Conservation (phyloP, 345 rosid genomes). For the Microthlaspi erraticum region DNA sequence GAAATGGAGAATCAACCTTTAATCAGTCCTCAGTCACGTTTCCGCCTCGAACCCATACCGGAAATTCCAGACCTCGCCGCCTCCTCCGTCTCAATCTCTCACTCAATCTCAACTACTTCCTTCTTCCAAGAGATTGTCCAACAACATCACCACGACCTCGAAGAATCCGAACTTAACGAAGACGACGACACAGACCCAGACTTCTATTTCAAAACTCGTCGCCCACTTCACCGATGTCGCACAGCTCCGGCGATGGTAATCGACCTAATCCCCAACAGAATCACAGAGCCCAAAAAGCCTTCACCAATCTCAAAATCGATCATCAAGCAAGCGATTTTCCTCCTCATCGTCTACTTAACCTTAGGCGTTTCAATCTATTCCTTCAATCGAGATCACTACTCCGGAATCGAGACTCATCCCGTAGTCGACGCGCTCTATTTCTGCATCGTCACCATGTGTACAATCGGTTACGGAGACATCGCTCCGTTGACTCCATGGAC, state of each 20-base stretch:
- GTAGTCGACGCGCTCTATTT: slow-evolving; percentile 79
- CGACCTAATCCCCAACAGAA: slow-evolving; percentile 47
- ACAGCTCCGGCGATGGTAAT: slow-evolving; percentile 91
- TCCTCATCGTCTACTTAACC: slow-evolving; percentile 59
- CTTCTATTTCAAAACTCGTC: slow-evolving; percentile 17
- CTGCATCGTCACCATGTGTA: slow-evolving; percentile 85
- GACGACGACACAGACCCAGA: slow-evolving; percentile 12
- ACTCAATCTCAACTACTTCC: slow-evolving; percentile 51
- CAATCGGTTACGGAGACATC: slow-evolving; percentile 85
- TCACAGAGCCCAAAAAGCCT: slow-evolving; percentile 44
- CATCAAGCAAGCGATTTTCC: slow-evolving; percentile 59
- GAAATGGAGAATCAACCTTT: slow-evolving; percentile 61
- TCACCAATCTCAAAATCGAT: slow-evolving; percentile 55
- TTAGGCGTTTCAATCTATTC: slow-evolving; percentile 69
- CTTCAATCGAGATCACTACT: slow-evolving; percentile 62
- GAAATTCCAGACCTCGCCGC: slow-evolving; percentile 27
- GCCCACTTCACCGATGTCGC: slow-evolving; percentile 67
- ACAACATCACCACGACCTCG: slow-evolving; percentile 26
- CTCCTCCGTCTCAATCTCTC: slow-evolving; percentile 42
- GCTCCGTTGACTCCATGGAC: slow-evolving; percentile 67
- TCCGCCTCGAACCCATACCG: slow-evolving; percentile 44
- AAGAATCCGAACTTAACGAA: slow-evolving; percentile 17
- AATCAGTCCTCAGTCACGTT: slow-evolving; percentile 50
- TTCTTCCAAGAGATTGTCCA: slow-evolving; percentile 49
- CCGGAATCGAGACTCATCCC: slow-evolving; percentile 80